These are phyloP conservation scores for Chloris gayana DNA, from an alignment of 176 grass and related monocot genomes.

Conservation along the genomic window DNA sequence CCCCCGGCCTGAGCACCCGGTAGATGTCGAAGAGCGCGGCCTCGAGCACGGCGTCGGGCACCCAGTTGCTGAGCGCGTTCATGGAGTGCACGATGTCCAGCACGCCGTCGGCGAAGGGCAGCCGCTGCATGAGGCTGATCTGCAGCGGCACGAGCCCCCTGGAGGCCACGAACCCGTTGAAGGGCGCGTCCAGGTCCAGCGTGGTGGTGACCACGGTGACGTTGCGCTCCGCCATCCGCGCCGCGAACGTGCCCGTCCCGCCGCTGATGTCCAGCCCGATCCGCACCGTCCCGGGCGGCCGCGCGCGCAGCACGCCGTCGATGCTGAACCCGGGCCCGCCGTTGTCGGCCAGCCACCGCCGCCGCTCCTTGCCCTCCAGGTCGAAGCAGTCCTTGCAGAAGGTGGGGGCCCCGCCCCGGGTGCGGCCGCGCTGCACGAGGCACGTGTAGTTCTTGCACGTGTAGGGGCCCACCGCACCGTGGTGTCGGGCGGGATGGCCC, in stretches of 20 bases:
- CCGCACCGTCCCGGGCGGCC: constrained; percentile 54
- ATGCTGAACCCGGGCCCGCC: constrained; percentile 57
- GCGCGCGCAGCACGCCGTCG: constrained; percentile 56
- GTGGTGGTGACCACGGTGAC: constrained; percentile 82
- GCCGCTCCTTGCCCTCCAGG: constrained; percentile 68
- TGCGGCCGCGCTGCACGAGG: constrained; percentile 58
- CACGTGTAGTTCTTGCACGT: constrained; percentile 95
- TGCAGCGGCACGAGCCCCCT: constrained; percentile 74
- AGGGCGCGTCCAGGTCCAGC: constrained; percentile 76
- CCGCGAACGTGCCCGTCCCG: constrained; percentile 82
- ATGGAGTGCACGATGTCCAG: constrained; percentile 87
- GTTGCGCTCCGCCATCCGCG: constrained; percentile 71
- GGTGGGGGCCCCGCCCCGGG: constrained; percentile 40
- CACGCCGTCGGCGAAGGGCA: constrained; percentile 69
- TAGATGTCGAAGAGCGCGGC: constrained; percentile 72
- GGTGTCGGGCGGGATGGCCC: constrained; percentile 70
- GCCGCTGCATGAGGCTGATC: constrained; percentile 66
- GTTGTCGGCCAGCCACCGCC: constrained; percentile 67
- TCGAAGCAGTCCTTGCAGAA: constrained; percentile 97
- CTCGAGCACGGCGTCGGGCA: constrained; percentile 70
- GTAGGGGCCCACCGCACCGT: constrained; percentile 70
- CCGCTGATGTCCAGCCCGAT: constrained; percentile 88
- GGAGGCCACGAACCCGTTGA: constrained; percentile 77
- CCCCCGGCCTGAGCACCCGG: constrained; percentile 79
- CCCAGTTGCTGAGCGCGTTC: constrained; percentile 74